Percentiles rank a stretch among this genome's conserved stretches.
phyloP scores from a whole-genome alignment of 2,329 filamentous ascomycete genomes.

The Endocalyx cinctus region DNA sequence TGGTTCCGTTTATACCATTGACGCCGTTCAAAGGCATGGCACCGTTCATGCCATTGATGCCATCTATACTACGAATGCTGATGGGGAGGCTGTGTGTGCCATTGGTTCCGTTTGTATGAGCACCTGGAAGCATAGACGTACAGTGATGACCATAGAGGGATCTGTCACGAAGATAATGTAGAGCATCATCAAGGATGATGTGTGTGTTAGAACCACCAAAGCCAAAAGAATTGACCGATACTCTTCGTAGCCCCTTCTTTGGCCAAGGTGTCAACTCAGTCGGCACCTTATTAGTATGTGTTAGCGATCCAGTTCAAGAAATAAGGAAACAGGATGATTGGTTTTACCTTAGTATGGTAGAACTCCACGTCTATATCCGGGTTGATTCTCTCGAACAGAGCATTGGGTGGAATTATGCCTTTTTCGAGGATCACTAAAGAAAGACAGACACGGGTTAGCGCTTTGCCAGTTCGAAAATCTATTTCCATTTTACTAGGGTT shows the following conservation, averaged over 20 bases:
- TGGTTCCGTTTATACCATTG: neutral
- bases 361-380: slow-evolving; percentile 18
- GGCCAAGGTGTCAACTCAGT: slow-evolving; percentile 20
- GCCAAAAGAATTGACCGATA: slow-evolving; percentile 24
- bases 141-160: slow-evolving; percentile 14
- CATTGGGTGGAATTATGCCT: slow-evolving; percentile 24
- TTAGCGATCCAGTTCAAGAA: slow-evolving; percentile 7
- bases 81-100: too few relatives aligned
- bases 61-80: too few relatives aligned
- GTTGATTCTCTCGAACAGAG: slow-evolving; percentile 22
- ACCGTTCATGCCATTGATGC: neutral
- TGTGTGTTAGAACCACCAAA: slow-evolving; percentile 24
- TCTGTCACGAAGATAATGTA: slow-evolving; percentile 14
- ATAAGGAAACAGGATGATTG: neutral
- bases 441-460: too few relatives aligned
- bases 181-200: slow-evolving; percentile 20
- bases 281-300: too few relatives aligned
- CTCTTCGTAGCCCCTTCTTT: slow-evolving; percentile 29
- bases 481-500: neutral
- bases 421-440: slow-evolving; percentile 27
- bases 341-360: slow-evolving; percentile 13
- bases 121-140: too few relatives aligned
- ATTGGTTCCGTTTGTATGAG: too few relatives aligned
- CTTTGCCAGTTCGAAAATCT: neutral
- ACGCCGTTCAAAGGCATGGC: neutral